Base-by-base conservation (phyloP, 345 rosid genomes). In the Viola odorata region DNA sequence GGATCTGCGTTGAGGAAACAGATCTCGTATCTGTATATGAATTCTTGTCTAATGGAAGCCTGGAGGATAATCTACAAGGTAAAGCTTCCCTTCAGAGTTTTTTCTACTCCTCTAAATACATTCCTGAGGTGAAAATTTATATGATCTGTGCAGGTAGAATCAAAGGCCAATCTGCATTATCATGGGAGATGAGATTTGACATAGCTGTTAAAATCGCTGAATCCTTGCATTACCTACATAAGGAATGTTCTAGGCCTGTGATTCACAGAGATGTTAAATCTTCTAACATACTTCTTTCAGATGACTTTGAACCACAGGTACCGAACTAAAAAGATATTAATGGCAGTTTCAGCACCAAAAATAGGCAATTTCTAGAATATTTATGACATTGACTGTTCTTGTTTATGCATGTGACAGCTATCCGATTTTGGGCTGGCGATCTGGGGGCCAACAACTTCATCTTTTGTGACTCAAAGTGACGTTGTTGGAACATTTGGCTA, bases 401-500 rank as follows among this genome's bases (percentile, higher is more conserved):
- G 52, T 60, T 64, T 60, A 4, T 11, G 36, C 50, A 41, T 65
- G 58, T 36, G 55, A 73, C 75, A 94, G 97, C 72, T 94, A 45
- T 84, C 96, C 2, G 97, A 94, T 80, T 94, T 94, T 36, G 99
- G 97, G 42, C 82, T 94, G 12, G 90, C 99, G 12, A 82, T 90
- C 13, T 84, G 87, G 97, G 96, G 85, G 60, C 91, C 96, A 0
- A 78, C 79, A 61, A 62, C 75, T 76, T 74, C 87, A 41, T 73
- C 80, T 32, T 90, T 74, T 62, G 73, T 84, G 3, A 86, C 80
- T 50, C 80, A 77, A 75, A 67, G 68, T 8, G 91, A 90, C 8
- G 78, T 90, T 37, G 95, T 90, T 15, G 97, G 99, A 52, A 94
- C 99, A 45, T 94, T 94, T 63, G 99, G 99, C 44, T 94, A 94